Evolutionary conservation across 768 basidiomycete species (phyloP), one percentile per base, ranked within the genome.

Genomic region (Mycena venus): DNA sequence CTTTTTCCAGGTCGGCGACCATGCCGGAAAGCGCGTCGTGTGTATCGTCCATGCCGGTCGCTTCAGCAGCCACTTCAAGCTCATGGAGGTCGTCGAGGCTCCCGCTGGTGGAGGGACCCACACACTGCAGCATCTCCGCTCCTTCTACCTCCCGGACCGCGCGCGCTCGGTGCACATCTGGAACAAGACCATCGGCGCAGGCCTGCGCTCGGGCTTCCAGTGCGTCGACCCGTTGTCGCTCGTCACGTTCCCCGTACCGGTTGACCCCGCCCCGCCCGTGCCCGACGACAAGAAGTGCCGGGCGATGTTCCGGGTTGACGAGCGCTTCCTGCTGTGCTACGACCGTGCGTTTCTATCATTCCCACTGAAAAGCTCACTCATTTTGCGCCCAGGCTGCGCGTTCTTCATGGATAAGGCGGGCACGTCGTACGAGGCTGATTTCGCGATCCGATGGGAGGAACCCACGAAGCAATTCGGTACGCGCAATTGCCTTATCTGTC

Each of bases 131-230:
- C 68, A 36, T 21, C 73, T 62, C 23, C 75, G 65, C 34, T 73
- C 75, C 8, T 76, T 76, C 61, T 76, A 76, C 65, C 75, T 76
- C 40, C 75, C 75, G 29, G 72, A 76, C n/a, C 68, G 47, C 44
- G 68, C 72, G 58, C 68, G 64, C 40, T 68, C 67, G 32, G 75
- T 76, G 64, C 68, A 76, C 68, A 76, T 76, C 34, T 70, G 60
- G 61, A 76, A 76, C 64, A 73, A 68, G 53, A 73, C 64, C 4
- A 73, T 76, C 25, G 72, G 75, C 65, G 75, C 65, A 3, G 60
- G 27, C 6, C 59, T 76, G 12, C 62, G 69, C 27, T 51, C 29
- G 12, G 69, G 75, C 7, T 76, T 76, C 65, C 75, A 73, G 23
- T 76, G 75, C 53, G 72, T 76, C 51, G 75, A 76, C 38, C 75